Evolutionary conservation across 768 basidiomycete species (phyloP), one percentile per base, ranked within the genome.

Genomic region (Hortiboletus campestris): DNA sequence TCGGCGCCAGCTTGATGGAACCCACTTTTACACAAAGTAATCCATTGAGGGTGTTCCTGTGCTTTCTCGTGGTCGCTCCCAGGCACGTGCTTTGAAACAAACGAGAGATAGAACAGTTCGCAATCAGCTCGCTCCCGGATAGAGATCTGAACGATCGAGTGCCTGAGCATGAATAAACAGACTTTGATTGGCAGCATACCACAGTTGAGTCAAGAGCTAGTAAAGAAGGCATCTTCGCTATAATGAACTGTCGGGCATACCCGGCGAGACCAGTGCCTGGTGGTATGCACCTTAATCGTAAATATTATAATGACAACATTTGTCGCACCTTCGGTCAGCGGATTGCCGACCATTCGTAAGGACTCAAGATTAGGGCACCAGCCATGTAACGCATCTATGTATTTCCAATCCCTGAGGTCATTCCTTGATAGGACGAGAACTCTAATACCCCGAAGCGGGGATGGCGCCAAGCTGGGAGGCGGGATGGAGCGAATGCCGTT

Each of bases 61-160:
- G 65, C 56, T 48, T 78, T 78, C 41, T 77, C 78, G 19, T 80
- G 74, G 36, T 79, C 74, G 38, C 58, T 50, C 12, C 67, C 64
- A 39, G 75, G 72, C 29, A 76, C 77, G 39, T 80, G 68, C 44
- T 78, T 80, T 49, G 77, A 75, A 58, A 91, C 74, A 58, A 78
- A 76, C 12, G 89, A 87, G 46, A 94, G 76, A 72, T 94, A 96
- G 67, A 89, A 89, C 25, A 91, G 67, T 70, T 96, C 93, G 46
- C 84, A 83, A 63, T 95, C 93, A n/a, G 72, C 75, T 39, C 93
- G 80, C 67, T 94, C 90, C 59, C 79, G 84, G 10, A 67, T 59
- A 10, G 86, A 81, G 43, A 94, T 82, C 90, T 94, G 60, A 57
- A 51, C 11, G 17, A 45, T 31, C 28, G 25, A 36, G 42, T 43